These are phyloP conservation scores for Citrus unshiu DNA, from an alignment of 345 rosid genomes.

Conservation along the genomic window DNA sequence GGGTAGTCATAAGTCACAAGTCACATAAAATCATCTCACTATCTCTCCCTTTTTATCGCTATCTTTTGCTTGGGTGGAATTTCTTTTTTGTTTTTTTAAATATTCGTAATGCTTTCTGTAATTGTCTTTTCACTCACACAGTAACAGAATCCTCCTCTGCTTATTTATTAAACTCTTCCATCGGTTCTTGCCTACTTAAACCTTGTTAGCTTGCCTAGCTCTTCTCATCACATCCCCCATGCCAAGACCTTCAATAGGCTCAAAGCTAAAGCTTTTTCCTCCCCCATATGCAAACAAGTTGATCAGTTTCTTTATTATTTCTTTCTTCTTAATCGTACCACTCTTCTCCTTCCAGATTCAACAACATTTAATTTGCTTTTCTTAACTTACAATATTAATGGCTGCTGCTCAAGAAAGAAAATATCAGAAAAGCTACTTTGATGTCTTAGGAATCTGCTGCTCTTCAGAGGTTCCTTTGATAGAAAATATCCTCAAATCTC, in stretches of 20 bases:
- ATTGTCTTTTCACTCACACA: neutral
- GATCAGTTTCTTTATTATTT: too few relatives aligned
- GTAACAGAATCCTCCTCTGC: too few relatives aligned
- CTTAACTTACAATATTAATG: neutral
- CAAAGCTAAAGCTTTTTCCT: too few relatives aligned
- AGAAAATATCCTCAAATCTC: constrained; percentile 55
- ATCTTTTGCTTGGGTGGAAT: neutral
- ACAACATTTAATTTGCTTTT: too few relatives aligned
- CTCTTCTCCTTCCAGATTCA: too few relatives aligned
- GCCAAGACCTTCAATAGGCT: too few relatives aligned
- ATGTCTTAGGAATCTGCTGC: constrained; percentile 84
- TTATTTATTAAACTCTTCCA: neutral
- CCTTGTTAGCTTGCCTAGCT: neutral
- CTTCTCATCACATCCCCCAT: too few relatives aligned
- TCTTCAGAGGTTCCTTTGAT: constrained; percentile 81
- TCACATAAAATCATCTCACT: too few relatives aligned
- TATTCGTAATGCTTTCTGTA: neutral
- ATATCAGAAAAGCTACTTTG: constrained; percentile 74
- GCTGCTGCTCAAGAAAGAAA: constrained; percentile 10
- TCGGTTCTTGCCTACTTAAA: neutral
- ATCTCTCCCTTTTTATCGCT: neutral
- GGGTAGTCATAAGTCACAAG: too few relatives aligned
- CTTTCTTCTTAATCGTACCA: too few relatives aligned
- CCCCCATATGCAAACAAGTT: too few relatives aligned
- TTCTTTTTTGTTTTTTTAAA: neutral